Evolutionary conservation across 2,329 filamentous ascomycete genomes (phyloP), one percentile per base, ranked within the genome.

Genomic region (Cercospora zeina): DNA sequence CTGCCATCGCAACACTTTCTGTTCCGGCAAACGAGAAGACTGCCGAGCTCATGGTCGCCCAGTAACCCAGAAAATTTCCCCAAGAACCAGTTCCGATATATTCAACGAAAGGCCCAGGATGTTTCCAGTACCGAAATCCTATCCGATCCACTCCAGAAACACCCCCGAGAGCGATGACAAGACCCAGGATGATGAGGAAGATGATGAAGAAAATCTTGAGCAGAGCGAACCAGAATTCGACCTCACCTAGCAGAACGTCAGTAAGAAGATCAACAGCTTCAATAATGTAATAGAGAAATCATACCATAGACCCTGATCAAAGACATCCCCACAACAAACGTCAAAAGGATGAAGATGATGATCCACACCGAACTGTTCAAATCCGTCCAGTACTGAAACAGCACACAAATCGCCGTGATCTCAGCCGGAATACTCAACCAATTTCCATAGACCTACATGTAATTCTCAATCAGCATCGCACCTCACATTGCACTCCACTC

Each of bases 141-240:
- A 75, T 78, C 1, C 77, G 70, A 42, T 74, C 71, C 37, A 73
- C 70, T 49, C 70, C 71, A 14, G 78, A 76, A 11, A 77, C 77
- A 27, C 73, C 78, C 33, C 78, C 78, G 5, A 80, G 76, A 1
- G 75, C 75, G 33, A 80, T 73, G 16, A 79, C 68, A 47, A 80
- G 74, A 1, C 77, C 78, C 3, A 80, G 71, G 13, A 80, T 57
- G 50, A 80, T 79, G 31, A 80, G 62, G 53, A 77, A 78, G 39
- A 79, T 73, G 63, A 80, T 78, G 37, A 77, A 74, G 7, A 78
- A 47, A 59, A 80, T 77, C 62, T 80, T 80, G 68, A 80, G 71
- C 13, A 74, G 72, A 58, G 77, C 77, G 6, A 80, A 75, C 76
- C 76, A 79, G 69, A 80, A 80, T 57, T 80, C 78, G 54, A 80